A percentile compares a stretch with the other conserved stretches of the same genome.
Evolutionary conservation across 2,329 filamentous ascomycete species (phyloP).

Genomic region (Dryadomyces quercus-mongolicae): DNA sequence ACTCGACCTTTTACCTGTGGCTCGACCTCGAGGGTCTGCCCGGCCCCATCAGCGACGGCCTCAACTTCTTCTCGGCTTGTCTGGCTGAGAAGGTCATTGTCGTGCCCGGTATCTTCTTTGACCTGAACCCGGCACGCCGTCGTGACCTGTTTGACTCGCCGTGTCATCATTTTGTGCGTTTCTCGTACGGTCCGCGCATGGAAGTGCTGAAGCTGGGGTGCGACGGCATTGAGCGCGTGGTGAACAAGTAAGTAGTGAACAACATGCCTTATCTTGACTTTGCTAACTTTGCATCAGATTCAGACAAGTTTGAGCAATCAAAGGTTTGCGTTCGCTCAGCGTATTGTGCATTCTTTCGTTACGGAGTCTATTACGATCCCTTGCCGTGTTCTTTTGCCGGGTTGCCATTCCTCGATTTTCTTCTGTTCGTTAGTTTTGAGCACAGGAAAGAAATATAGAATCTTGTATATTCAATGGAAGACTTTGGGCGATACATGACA

Average conservation of each 20-base stretch:
- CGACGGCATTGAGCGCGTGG: constrained; percentile 73
- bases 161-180: constrained; percentile 81
- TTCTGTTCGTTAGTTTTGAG: too few species aligned
- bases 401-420: too few species aligned
- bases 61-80: constrained; percentile 96
- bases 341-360: too few species aligned
- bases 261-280: too few species aligned
- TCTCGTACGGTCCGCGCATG: constrained; percentile 77
- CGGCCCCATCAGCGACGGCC: constrained; percentile 73
- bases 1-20: constrained; percentile 91
- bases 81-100: constrained; percentile 91
- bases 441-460: too few species aligned
- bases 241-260: constrained; percentile 44
- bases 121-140: constrained; percentile 80
- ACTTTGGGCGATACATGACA: too few species aligned
- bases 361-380: too few species aligned
- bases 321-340: too few species aligned
- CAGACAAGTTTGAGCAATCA: too few species aligned
- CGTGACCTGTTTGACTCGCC: constrained; percentile 89
- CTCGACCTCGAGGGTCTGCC: constrained; percentile 57
- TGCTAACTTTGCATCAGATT: too few species aligned
- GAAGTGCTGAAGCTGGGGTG: constrained; percentile 66
- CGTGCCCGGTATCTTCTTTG: constrained; percentile 95
- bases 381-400: too few species aligned
- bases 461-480: too few species aligned